Conservation (phyloP, 2,329 filamentous ascomycete species). For the Aspergillus sp. region DNA sequence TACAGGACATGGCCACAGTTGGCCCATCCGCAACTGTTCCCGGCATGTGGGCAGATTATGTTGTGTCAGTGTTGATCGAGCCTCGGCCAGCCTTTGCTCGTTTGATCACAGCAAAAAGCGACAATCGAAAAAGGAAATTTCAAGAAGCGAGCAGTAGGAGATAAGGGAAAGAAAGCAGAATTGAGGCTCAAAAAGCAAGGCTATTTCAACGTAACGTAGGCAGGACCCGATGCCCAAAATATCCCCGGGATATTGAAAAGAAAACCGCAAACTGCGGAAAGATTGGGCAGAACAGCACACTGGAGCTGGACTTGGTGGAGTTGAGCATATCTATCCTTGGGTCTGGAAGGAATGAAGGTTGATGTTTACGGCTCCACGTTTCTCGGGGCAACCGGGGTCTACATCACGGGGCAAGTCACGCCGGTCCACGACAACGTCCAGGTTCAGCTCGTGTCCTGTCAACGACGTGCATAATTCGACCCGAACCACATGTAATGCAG, state of each 20-base stretch:
- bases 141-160: slow-evolving; percentile 6
- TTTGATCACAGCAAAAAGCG: slow-evolving; percentile 17
- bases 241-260: slow-evolving; percentile 3
- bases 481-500: not conserved
- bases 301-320: slow-evolving; percentile 23
- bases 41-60: slow-evolving; percentile 52
- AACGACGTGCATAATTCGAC: not conserved
- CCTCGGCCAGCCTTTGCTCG: slow-evolving; percentile 40
- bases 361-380: slow-evolving; percentile 29
- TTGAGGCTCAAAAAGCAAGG: not conserved
- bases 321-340: slow-evolving; percentile 16
- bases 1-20: slow-evolving; percentile 68
- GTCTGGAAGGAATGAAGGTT: slow-evolving; percentile 15
- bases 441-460: not conserved
- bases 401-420: slow-evolving; percentile 10
- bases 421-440: not conserved
- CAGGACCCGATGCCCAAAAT: not conserved
- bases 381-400: slow-evolving; percentile 28
- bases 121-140: slow-evolving; percentile 3
- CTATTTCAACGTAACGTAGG: not conserved
- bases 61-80: slow-evolving; percentile 22
- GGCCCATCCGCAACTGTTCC: slow-evolving; percentile 62
- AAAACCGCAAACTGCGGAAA: slow-evolving; percentile 5
- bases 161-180: slow-evolving; percentile 3
- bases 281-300: slow-evolving; percentile 13